Evolutionary conservation across 805 yeast genomes (phyloP), one percentile per base, ranked within the genome.

Genomic region (Maudiozyma serrabonitensis): DNA sequence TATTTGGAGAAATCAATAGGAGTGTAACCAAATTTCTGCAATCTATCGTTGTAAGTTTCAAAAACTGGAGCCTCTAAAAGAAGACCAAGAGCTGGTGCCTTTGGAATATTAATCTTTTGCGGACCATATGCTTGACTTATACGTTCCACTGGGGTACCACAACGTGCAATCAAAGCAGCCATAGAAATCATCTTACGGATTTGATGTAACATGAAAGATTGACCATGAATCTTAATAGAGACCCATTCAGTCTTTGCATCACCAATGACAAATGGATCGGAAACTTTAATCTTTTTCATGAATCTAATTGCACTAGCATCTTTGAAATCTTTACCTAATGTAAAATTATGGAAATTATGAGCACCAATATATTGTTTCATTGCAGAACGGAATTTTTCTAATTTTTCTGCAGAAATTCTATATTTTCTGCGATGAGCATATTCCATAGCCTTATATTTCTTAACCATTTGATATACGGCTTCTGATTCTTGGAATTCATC

Each of bases 181-280:
- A 91, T 84, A 21, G 96, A 91, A 52, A 93, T 87, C 98, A 93
- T 93, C 65, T 93, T 93, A 64, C 99, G 81, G 62, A 93, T 93
- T 74, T 91, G 99, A 69, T 91, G 98, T 54, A 93, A 75, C 98
- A 93, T 93, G 68, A 93, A 93, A 3, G 96, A 87, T 70, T 93
- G 99, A 7, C 99, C 99, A 66, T 93, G 99, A 56, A 93, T 87
- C 71, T 91, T 90, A 61, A 93, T 84, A 1, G 96, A 87, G 2
- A 87, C 77, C 99, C 99, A 93, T 64, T 93, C 98, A 6, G 96
- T 89, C 46, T 85, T 84, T 6, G 93, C 85, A 44, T 87, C 89
- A 61, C 90, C 87, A 56, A 91, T 90, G 46, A 88, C 83, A 66
- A 88, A 87, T 2, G 98, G 98, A 2, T 87, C 95, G 16, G 89